A percentile compares a stretch with the other conserved stretches of the same genome.
phyloP scores from a whole-genome alignment of 305 asterid genomes.

The Fraxinus ornus region DNA sequence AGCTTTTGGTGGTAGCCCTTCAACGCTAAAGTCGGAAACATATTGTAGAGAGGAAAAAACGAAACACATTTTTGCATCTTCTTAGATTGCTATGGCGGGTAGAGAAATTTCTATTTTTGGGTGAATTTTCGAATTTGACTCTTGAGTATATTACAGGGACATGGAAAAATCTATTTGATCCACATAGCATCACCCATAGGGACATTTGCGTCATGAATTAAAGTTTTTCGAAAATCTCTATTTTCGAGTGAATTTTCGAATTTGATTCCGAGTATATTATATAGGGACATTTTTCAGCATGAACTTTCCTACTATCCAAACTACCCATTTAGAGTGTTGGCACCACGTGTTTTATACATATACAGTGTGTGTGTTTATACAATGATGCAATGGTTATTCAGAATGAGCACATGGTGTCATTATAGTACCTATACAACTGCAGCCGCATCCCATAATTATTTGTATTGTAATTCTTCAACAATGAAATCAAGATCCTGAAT shows the following conservation, averaged over 20 bases:
- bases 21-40: not conserved
- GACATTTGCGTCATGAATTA: not conserved
- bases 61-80: not conserved
- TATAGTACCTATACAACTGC: slow-evolving; percentile 8
- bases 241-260: not conserved
- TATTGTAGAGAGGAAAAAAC: not conserved
- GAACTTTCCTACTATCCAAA: not conserved
- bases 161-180: too few species aligned
- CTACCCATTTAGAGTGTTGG: not conserved
- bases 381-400: not conserved
- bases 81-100: too few species aligned
- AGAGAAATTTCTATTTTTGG: not conserved
- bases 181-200: not conserved
- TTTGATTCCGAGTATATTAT: not conserved
- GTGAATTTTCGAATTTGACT: too few species aligned
- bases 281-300: not conserved
- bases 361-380: not conserved
- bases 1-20: not conserved
- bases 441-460: slow-evolving; percentile 29
- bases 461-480: slow-evolving; percentile 8
- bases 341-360: not conserved
- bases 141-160: not conserved
- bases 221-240: not conserved
- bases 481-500: not conserved
- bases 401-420: slow-evolving; percentile 37